These are phyloP conservation scores for Eimeria mitis DNA, from an alignment of 169 alveolate genomes.

Conservation along the genomic window DNA sequence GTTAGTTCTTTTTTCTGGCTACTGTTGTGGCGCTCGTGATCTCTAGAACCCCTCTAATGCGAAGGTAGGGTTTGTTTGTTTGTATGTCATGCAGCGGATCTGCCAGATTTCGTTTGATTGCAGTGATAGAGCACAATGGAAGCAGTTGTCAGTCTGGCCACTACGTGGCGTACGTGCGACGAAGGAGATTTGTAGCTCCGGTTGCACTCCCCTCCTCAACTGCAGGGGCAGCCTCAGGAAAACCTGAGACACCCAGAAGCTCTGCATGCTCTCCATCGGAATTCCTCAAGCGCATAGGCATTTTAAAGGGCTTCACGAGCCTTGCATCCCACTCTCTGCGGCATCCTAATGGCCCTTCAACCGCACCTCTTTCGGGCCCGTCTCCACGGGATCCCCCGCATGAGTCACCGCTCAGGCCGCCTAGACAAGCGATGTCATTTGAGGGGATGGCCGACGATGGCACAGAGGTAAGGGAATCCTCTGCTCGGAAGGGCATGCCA, in stretches of 20 bases:
- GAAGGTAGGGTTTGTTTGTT: neutral
- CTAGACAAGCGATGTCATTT: slow-evolving; percentile 5
- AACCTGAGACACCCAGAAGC: slow-evolving; percentile 36
- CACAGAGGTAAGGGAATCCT: slow-evolving; percentile 14
- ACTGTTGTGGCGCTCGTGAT: neutral
- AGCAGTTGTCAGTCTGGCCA: slow-evolving; percentile 69
- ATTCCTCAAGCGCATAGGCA: slow-evolving; percentile 56
- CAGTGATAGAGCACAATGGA: slow-evolving; percentile 67
- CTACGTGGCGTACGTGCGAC: slow-evolving; percentile 72
- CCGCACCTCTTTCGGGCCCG: slow-evolving; percentile 18
- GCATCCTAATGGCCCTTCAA: slow-evolving; percentile 15
- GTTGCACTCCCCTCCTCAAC: slow-evolving; percentile 4
- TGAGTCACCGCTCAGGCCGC: slow-evolving; percentile 13
- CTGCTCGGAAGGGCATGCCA: neutral
- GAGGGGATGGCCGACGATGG: slow-evolving; percentile 40
- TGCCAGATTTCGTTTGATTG: slow-evolving; percentile 60
- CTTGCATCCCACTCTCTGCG: slow-evolving; percentile 11
- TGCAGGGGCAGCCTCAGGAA: slow-evolving; percentile 28
- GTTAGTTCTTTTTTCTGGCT: neutral
- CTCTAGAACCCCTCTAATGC: neutral
- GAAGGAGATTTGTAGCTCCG: slow-evolving; percentile 29
- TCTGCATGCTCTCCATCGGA: slow-evolving; percentile 67
- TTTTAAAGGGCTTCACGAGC: slow-evolving; percentile 31
- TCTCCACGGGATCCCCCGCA: slow-evolving; percentile 12
- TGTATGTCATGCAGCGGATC: slow-evolving; percentile 23